Percentiles rank a stretch among this genome's conserved stretches.
These are phyloP conservation scores for Dalbergia cochinchinensis DNA, from an alignment of 306 rosid species.

Conservation along the genomic window DNA sequence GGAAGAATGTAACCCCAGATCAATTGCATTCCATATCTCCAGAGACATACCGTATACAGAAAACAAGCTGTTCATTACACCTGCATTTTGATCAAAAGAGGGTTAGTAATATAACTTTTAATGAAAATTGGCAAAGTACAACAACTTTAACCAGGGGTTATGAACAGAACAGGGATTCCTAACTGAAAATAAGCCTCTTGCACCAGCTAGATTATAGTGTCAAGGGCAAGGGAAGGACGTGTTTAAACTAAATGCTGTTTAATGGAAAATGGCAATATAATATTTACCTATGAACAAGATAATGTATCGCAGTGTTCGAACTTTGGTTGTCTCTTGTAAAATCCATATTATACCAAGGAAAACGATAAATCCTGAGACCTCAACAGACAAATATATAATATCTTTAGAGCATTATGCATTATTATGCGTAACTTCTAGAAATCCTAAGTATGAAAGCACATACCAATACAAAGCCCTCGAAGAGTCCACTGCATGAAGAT, in stretches of 20 bases:
- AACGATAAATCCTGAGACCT: slow-evolving; percentile 63
- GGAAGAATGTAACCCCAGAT: slow-evolving; percentile 19
- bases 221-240: background rate
- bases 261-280: background rate
- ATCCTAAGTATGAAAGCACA: slow-evolving; percentile 15
- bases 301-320: slow-evolving; percentile 61
- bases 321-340: slow-evolving; percentile 72
- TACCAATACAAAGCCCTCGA: slow-evolving; percentile 79
- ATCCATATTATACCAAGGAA: slow-evolving; percentile 68
- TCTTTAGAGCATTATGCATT: slow-evolving; percentile 34
- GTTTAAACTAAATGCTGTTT: background rate
- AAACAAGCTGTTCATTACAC: slow-evolving; percentile 81
- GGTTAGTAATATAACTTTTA: background rate
- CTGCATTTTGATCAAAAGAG: slow-evolving; percentile 49
- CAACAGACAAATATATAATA: slow-evolving; percentile 35
- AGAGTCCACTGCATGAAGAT: slow-evolving; percentile 69
- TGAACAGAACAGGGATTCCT: background rate
- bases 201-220: background rate
- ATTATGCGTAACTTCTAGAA: background rate
- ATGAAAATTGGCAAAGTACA: slow-evolving; percentile 5
- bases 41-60: slow-evolving; percentile 67
- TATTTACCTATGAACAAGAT: slow-evolving; percentile 68
- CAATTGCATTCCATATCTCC: slow-evolving; percentile 16
- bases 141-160: background rate
- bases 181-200: background rate